phyloP scores from a whole-genome alignment of 495 filamentous ascomycete species.

The Tuber aestivum region DNA sequence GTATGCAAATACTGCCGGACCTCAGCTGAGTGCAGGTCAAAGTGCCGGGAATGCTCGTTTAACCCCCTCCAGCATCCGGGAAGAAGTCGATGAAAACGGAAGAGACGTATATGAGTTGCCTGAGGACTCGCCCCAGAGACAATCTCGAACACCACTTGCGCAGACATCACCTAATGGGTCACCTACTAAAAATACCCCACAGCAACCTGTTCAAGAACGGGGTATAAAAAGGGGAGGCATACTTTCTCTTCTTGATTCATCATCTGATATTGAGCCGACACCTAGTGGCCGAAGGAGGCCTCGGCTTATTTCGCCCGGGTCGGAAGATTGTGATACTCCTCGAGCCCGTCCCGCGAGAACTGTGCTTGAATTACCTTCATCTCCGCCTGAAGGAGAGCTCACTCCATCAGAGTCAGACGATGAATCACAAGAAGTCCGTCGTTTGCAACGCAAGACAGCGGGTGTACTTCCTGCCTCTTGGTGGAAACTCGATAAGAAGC shows the following conservation, averaged over 20 bases:
- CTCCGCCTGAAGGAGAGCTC: conserved; percentile 9
- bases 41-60: conserved; percentile 13
- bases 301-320: background rate
- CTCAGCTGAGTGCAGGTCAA: background rate
- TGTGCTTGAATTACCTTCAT: conserved; percentile 21
- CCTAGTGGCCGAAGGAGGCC: background rate
- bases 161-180: conserved; percentile 6
- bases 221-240: conserved; percentile 18
- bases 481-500: conserved; percentile 63
- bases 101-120: conserved; percentile 36
- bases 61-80: background rate
- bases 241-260: conserved; percentile 28
- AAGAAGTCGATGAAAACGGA: background rate
- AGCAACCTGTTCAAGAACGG: background rate
- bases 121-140: conserved; percentile 1
- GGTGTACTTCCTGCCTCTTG: conserved; percentile 90
- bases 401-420: conserved; percentile 38
- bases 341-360: conserved; percentile 1
- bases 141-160: conserved; percentile 5
- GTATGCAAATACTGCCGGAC: conserved; percentile 6
- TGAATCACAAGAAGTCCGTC: conserved; percentile 47
- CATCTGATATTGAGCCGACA: conserved; percentile 21
- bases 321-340: conserved; percentile 2
- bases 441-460: conserved; percentile 55
- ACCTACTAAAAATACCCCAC: background rate